These are phyloP conservation scores for Erodium texanum DNA, from an alignment of 441 rosid species.

Conservation along the genomic window DNA sequence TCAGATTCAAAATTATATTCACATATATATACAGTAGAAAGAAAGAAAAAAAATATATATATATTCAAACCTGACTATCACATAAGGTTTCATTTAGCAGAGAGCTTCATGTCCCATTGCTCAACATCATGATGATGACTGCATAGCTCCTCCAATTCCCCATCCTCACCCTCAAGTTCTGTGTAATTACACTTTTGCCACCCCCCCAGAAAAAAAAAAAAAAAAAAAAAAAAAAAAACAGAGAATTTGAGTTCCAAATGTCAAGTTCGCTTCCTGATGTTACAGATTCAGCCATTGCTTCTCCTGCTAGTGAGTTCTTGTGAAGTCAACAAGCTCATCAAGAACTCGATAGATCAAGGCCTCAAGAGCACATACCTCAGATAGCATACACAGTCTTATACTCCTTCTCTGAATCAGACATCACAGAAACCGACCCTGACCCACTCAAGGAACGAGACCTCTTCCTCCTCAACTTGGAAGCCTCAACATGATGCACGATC, in stretches of 20 bases:
- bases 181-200: conserved; percentile 26
- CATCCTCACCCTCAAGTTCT: conserved; percentile 32
- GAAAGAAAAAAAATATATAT: background rate
- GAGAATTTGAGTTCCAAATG: conserved; percentile 86
- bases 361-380: conserved; percentile 41
- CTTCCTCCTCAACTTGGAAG: background rate
- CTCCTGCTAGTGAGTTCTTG: conserved; percentile 91
- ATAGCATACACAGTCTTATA: conserved; percentile 1
- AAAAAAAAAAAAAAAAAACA: too few species aligned
- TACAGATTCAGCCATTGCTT: conserved; percentile 26
- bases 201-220: conserved; percentile 11
- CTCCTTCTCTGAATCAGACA: background rate
- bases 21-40: too few species aligned
- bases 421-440: background rate
- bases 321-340: conserved; percentile 33
- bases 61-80: background rate
- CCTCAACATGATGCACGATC: background rate
- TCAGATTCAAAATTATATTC: conserved; percentile 9
- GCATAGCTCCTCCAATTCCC: conserved; percentile 29
- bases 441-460: background rate
- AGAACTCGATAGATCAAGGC: conserved; percentile 41
- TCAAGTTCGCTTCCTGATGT: conserved; percentile 30
- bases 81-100: too few species aligned
- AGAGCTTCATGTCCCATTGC: too few species aligned
- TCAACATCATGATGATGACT: conserved; percentile 16